A percentile compares a stretch with the other conserved stretches of the same genome.
Evolutionary conservation across 1,284 basidiomycete genomes (phyloP).

Genomic region (Taiwanofungus camphoratus): DNA sequence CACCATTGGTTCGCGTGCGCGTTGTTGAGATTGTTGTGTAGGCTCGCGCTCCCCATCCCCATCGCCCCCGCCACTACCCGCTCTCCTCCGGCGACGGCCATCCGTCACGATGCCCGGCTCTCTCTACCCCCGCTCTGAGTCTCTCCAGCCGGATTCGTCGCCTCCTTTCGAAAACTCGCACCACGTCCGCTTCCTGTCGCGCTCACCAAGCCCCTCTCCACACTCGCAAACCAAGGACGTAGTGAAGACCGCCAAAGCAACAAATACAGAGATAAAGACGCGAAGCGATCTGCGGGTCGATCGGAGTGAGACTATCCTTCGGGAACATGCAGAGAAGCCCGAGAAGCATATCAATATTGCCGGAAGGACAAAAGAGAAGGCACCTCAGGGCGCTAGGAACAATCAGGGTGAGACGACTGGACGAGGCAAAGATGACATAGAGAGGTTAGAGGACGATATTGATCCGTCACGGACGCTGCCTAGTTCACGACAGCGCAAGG

Average conservation of each 20-base stretch:
- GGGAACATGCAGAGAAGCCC: too few species aligned
- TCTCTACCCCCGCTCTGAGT: conserved; percentile 64
- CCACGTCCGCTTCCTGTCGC: conserved; percentile 8
- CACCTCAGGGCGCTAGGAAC: too few species aligned
- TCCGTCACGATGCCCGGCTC: conserved; percentile 73
- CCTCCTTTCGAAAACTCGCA: conserved; percentile 23
- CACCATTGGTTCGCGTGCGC: background rate
- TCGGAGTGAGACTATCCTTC: too few species aligned
- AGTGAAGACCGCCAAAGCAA: too few species aligned
- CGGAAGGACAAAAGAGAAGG: too few species aligned
- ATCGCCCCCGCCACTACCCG: conserved; percentile 26
- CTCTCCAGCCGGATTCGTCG: conserved; percentile 48
- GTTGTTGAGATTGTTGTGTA: background rate
- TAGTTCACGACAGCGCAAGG: background rate
- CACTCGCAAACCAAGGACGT: background rate
- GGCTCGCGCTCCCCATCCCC: conserved; percentile 24
- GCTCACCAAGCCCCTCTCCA: conserved; percentile 13
- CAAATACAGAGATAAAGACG: too few species aligned
- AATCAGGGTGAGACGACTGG: too few species aligned
- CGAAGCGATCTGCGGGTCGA: too few species aligned
- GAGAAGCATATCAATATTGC: too few species aligned
- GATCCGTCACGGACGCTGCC: too few species aligned
- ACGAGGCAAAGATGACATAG: too few species aligned
- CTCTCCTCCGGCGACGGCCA: conserved; percentile 18
- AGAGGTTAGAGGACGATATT: too few species aligned